These are phyloP conservation scores for Boletus semigastroideus DNA, from an alignment of 1,284 basidiomycete species.

Conservation along the genomic window DNA sequence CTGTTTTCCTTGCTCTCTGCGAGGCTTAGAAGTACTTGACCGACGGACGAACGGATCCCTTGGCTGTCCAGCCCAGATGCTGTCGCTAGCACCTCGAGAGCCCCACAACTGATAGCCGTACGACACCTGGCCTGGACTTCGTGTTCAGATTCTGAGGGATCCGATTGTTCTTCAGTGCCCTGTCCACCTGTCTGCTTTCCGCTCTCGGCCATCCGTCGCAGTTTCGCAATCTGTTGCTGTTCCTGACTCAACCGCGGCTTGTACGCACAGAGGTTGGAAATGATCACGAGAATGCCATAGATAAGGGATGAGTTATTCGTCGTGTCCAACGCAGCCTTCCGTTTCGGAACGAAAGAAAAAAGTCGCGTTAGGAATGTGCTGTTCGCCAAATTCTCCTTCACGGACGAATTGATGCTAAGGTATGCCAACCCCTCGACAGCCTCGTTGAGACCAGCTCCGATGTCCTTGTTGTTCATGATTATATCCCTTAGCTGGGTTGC, in stretches of 20 bases:
- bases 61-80: constrained; percentile 55
- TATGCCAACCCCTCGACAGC: constrained; percentile 84
- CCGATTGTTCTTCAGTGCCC: constrained; percentile 23
- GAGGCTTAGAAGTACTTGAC: constrained; percentile 67
- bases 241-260: constrained; percentile 73
- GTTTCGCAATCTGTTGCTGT: constrained; percentile 75
- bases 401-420: constrained; percentile 62
- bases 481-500: constrained; percentile 58
- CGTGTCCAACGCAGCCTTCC: constrained; percentile 37
- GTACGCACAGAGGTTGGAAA: constrained; percentile 72
- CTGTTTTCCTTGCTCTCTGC: constrained; percentile 77
- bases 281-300: constrained; percentile 76
- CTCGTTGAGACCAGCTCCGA: constrained; percentile 49
- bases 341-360: constrained; percentile 56
- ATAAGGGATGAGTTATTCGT: constrained; percentile 51
- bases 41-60: constrained; percentile 49
- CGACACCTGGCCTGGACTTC: constrained; percentile 62
- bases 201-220: constrained; percentile 69
- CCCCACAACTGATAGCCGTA: constrained; percentile 58
- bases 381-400: constrained; percentile 65
- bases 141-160: constrained; percentile 57
- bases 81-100: constrained; percentile 62
- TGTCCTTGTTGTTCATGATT: constrained; percentile 42
- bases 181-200: constrained; percentile 30
- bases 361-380: constrained; percentile 64